phyloP scores from a whole-genome alignment of 2,329 filamentous ascomycete genomes.

The Phaeosphaeria sp. region DNA sequence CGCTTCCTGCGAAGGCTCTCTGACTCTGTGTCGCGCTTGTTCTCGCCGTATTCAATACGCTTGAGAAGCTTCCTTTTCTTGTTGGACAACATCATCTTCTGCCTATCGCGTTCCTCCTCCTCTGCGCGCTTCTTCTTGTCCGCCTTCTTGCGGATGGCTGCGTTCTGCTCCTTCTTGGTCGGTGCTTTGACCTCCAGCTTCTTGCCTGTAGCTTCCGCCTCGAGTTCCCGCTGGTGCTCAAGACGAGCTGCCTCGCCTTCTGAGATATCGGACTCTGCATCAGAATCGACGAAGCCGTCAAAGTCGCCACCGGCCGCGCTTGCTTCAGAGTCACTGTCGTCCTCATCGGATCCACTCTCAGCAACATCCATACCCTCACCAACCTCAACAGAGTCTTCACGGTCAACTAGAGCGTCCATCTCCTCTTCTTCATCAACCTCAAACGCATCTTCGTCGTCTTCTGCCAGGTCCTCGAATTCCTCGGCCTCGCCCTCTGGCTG shows the following conservation, averaged over 20 bases:
- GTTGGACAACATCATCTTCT: constrained; percentile 98
- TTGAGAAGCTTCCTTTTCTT: constrained; percentile 98
- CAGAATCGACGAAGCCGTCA: constrained; percentile 52
- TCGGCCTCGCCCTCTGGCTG: constrained; percentile 86
- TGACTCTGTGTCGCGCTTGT: constrained; percentile 88
- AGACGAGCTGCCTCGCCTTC: constrained; percentile 67
- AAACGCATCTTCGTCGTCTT: constrained; percentile 49
- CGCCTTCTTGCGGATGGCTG: constrained; percentile 70
- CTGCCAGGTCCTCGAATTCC: constrained; percentile 65
- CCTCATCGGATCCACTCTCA: constrained; percentile 54
- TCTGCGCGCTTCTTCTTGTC: constrained; percentile 68
- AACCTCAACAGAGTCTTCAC: constrained; percentile 54
- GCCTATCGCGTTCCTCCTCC: constrained; percentile 86
- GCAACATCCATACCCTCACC: constrained; percentile 57
- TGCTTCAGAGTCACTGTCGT: constrained; percentile 51
- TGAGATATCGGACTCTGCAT: constrained; percentile 53
- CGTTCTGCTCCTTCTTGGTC: constrained; percentile 65
- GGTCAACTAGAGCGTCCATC: constrained; percentile 41
- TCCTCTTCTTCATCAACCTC: constrained; percentile 33
- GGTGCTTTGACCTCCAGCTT: constrained; percentile 49
- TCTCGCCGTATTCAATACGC: constrained; percentile 96
- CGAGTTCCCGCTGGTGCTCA: constrained; percentile 86
- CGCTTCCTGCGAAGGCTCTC: constrained; percentile 87
- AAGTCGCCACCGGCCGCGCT: constrained; percentile 3
- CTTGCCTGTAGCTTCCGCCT: constrained; percentile 83